Conservation (phyloP, 2,329 filamentous ascomycete genomes). For the Colletotrichum graminicola region DNA sequence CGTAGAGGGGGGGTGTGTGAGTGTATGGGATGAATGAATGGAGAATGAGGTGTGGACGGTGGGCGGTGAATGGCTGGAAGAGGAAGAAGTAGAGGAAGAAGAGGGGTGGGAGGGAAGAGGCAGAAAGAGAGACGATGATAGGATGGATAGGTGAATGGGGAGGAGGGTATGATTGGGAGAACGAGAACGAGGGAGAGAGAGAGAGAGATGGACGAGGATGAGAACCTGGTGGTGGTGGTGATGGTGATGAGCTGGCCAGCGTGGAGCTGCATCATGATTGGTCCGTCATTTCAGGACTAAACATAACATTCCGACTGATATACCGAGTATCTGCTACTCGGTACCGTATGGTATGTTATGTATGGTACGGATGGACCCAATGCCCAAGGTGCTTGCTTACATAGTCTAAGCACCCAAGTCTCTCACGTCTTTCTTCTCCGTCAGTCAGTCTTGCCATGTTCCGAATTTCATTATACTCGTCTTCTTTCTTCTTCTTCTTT, state of each 20-base stretch:
- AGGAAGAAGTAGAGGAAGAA: background rate
- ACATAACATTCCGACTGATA: background rate
- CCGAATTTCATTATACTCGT: too few relatives aligned
- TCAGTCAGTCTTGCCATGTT: too few relatives aligned
- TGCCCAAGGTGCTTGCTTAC: background rate
- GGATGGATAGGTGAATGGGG: background rate
- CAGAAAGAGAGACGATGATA: conserved; percentile 14
- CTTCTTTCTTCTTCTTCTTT: background rate
- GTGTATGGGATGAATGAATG: conserved; percentile 12
- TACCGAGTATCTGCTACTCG: background rate
- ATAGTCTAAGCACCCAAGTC: background rate
- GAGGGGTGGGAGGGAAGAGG: background rate
- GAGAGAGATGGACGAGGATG: background rate
- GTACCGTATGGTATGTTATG: too few relatives aligned
- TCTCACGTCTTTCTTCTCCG: background rate
- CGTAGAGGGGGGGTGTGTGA: background rate
- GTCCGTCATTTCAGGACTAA: conserved; percentile 2
- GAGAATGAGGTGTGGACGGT: background rate
- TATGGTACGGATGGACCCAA: background rate
- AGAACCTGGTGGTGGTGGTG: conserved; percentile 1
- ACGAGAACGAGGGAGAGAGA: too few relatives aligned
- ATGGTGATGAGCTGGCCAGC: conserved; percentile 34
- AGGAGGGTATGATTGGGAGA: conserved; percentile 34
- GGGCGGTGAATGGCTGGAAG: conserved; percentile 8
- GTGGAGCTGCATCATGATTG: conserved; percentile 4